Evolutionary conservation across 1,284 basidiomycete genomes (phyloP).

Genomic region (Cryptococcus amylolentus): DNA sequence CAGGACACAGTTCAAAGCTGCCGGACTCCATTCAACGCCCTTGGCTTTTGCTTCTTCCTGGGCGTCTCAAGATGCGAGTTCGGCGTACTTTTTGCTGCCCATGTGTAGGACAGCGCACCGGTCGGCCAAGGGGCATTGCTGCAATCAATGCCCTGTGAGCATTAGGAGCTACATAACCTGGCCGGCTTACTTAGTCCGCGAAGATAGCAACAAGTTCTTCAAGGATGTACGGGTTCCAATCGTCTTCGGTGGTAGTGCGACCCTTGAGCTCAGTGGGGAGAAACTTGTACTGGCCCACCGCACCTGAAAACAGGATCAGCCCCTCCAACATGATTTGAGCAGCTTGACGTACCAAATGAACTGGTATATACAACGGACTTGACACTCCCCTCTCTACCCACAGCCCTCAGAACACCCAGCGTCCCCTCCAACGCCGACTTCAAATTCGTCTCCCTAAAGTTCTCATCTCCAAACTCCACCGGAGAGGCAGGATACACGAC

Average conservation of each 20-base stretch:
- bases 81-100: slow-evolving; percentile 39
- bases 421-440: slow-evolving; percentile 53
- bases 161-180: no score
- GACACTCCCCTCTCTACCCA: slow-evolving; percentile 27
- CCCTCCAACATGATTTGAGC: no score
- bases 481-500: slow-evolving; percentile 20
- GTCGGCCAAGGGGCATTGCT: slow-evolving; percentile 3
- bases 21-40: slow-evolving; percentile 20
- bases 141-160: no score
- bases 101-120: slow-evolving; percentile 24
- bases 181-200: slow-evolving; percentile 10
- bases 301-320: slow-evolving; percentile 3
- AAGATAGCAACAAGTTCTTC: slow-evolving; percentile 22
- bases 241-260: slow-evolving; percentile 28
- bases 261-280: slow-evolving; percentile 19
- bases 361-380: slow-evolving; percentile 20
- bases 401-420: slow-evolving; percentile 43
- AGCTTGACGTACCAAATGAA: slow-evolving; percentile 19
- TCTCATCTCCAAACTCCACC: slow-evolving; percentile 20
- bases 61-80: slow-evolving; percentile 26
- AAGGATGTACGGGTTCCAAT: slow-evolving; percentile 41
- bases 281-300: slow-evolving; percentile 21
- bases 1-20: slow-evolving; percentile 23
- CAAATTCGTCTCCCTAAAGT: slow-evolving; percentile 40
- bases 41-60: slow-evolving; percentile 12